Evolutionary conservation across 352 stramenopile species (phyloP).

Genomic region (Plasmopara halstedii): DNA sequence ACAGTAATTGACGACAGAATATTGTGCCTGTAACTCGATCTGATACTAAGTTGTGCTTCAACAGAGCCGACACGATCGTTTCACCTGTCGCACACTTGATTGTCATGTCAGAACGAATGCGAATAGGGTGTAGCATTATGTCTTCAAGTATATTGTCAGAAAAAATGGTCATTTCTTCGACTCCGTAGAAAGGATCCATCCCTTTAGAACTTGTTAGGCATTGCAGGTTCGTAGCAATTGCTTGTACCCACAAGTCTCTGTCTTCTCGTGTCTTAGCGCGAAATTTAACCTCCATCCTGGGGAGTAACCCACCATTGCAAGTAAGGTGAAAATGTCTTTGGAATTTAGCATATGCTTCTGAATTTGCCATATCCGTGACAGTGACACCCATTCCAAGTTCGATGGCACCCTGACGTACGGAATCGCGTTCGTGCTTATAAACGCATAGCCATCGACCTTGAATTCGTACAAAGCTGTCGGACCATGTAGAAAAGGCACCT

Average conservation of each 20-base stretch:
- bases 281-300: conserved; percentile 66
- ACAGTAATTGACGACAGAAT: conserved; percentile 52
- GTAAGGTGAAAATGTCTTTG: conserved; percentile 63
- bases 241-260: conserved; percentile 62
- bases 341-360: conserved; percentile 61
- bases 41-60: conserved; percentile 38
- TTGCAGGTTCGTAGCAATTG: conserved; percentile 59
- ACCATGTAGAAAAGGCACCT: conserved; percentile 59
- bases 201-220: conserved; percentile 35
- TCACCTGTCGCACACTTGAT: conserved; percentile 62
- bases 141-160: conserved; percentile 46
- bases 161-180: conserved; percentile 48
- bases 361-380: conserved; percentile 51
- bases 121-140: conserved; percentile 49
- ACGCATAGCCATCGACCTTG: conserved; percentile 65
- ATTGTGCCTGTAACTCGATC: conserved; percentile 45
- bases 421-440: conserved; percentile 61
- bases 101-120: conserved; percentile 54
- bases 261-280: conserved; percentile 73
- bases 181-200: conserved; percentile 39
- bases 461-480: conserved; percentile 51
- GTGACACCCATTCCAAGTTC: conserved; percentile 61
- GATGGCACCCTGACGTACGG: conserved; percentile 45
- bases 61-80: conserved; percentile 61
- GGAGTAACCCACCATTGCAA: conserved; percentile 63